Evolutionary conservation across 495 filamentous ascomycete genomes (phyloP), one percentile per base, ranked within the genome.

Genomic region (Hypomontagnella monticulosa): DNA sequence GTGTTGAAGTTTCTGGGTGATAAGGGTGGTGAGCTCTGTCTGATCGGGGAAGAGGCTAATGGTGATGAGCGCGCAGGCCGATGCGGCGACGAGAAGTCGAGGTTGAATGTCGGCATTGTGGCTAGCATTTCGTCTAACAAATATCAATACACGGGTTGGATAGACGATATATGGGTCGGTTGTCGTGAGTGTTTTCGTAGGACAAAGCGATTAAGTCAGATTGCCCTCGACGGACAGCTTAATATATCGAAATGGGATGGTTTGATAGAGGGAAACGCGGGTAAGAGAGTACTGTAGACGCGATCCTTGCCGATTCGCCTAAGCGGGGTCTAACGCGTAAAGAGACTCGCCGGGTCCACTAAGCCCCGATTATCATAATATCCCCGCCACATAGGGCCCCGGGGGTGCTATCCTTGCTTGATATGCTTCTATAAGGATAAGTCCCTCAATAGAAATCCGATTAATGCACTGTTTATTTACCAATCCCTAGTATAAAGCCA

Each of bases 1-100:
- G 69, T 57, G 46, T 73, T 72, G n/a, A 56, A 33, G n/a, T 71
- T 50, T 44, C 61, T 54, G 19, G 65, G 62, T 3, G 70, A 73
- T 14, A 72, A 47, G 14, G 75, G 71, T 9, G 75, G 69, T 10
- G 75, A 71, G 33, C 54, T 61, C 10, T 63, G 59, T 52, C 73
- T 71, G 34, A 75, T 58, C 42, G 75, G 75, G 5, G 72, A 73
- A 3, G 75, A 77, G 1, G 73, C 64, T 10, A 77, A 67, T 4
- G 75, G 75, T 11, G 75, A 77, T 0, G 75, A 52, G 14, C 62
- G 69, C 51, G 61, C 37, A 15, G 75, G 73, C 33, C 70, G 67
- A 54, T 72, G 72, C 33, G 67, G 72, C 36, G 75, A 65, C 5
- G 76, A 71, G 66, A 69, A 66, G 12, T 63, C 71, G 23, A 75